These are phyloP conservation scores for Syzygium oleosum DNA, from an alignment of 345 rosid species.

Conservation along the genomic window DNA sequence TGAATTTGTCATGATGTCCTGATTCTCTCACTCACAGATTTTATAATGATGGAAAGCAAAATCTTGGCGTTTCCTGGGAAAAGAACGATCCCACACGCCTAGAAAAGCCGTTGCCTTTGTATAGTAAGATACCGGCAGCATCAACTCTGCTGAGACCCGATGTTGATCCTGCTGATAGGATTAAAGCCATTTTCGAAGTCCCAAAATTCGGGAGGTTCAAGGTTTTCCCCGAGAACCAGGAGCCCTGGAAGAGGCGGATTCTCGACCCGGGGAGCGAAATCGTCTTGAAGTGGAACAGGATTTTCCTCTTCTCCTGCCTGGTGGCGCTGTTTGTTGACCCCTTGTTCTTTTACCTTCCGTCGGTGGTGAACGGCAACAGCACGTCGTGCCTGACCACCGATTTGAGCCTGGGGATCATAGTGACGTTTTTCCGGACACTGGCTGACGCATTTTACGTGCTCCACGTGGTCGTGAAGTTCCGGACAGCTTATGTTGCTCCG, in stretches of 20 bases:
- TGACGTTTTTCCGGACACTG: constrained; percentile 58
- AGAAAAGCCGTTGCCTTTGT: constrained; percentile 37
- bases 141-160: constrained; percentile 27
- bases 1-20: background rate
- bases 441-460: constrained; percentile 62
- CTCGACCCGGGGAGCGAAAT: constrained; percentile 65
- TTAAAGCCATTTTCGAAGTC: background rate
- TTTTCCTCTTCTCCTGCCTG: constrained; percentile 69
- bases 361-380: constrained; percentile 14
- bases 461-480: constrained; percentile 55
- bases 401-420: constrained; percentile 53
- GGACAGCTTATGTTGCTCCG: constrained; percentile 76
- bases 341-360: constrained; percentile 71
- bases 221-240: constrained; percentile 50
- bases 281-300: constrained; percentile 52
- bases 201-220: constrained; percentile 41
- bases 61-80: constrained; percentile 9
- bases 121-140: constrained; percentile 32
- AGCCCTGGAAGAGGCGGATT: constrained; percentile 34
- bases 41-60: constrained; percentile 16
- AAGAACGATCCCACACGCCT: constrained; percentile 1
- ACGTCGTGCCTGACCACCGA: constrained; percentile 53
- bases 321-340: constrained; percentile 83
- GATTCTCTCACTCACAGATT: background rate
- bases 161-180: constrained; percentile 8